Percentiles rank a stretch among this genome's conserved stretches.
Conservation (phyloP, 352 stramenopile genomes). For the Pelagophyceae sp. region DNA sequence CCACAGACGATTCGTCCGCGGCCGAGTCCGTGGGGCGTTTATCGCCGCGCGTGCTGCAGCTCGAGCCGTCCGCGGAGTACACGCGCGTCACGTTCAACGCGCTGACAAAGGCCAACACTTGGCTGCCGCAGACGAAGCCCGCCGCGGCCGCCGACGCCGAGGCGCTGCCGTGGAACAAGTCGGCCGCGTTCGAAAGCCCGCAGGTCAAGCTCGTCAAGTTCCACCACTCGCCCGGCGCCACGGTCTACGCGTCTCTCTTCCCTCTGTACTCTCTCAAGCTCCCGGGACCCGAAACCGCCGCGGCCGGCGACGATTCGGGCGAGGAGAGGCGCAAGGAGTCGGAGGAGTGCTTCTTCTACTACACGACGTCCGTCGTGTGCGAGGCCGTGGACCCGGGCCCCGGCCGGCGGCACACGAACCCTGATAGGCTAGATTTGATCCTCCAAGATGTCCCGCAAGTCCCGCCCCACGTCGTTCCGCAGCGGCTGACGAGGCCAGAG, state of each 20-base stretch:
- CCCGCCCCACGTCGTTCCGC: neutral
- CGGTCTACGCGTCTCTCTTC: neutral
- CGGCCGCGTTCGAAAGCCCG: neutral
- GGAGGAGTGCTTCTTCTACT: constrained; percentile 25
- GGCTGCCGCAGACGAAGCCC: neutral
- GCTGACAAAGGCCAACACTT: neutral
- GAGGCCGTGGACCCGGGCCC: constrained; percentile 22
- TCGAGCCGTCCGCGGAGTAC: constrained; percentile 18
- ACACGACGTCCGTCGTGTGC: constrained; percentile 19
- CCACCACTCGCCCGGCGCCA: neutral
- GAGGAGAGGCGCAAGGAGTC: too few species aligned
- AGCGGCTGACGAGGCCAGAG: neutral
- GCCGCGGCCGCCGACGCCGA: neutral
- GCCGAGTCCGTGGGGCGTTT: too few species aligned
- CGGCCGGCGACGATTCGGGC: neutral
- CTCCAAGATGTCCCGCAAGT: neutral
- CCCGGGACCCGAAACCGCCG: neutral
- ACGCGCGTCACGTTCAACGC: constrained; percentile 21
- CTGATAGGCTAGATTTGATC: neutral
- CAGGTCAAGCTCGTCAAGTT: neutral
- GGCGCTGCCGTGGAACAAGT: neutral
- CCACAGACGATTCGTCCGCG: too few species aligned
- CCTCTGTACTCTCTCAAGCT: neutral
- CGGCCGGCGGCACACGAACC: neutral
- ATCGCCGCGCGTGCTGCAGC: neutral